Evolutionary conservation across 2,329 filamentous ascomycete genomes (phyloP), one percentile per base, ranked within the genome.

Genomic region (Apiospora marii): DNA sequence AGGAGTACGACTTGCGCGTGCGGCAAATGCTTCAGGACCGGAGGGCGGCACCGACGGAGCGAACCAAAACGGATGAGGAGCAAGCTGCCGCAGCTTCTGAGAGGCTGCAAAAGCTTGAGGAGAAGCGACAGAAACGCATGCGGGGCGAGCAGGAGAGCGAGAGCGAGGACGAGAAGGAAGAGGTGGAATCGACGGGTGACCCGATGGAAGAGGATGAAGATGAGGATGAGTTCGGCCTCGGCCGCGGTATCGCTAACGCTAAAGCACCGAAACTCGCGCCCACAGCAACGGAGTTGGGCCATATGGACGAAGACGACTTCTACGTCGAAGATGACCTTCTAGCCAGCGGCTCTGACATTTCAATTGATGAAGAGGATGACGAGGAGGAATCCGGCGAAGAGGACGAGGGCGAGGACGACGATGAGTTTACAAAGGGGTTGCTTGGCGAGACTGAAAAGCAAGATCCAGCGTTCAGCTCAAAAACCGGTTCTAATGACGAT

Each of bases 221-320:
- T 67, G 78, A 81, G 67, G 67, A 68, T n/a, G 67, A 68, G 19
- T 93, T 90, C 79, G 88, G 89, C 3, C 83, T 92, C 22, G 91
- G 91, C 46, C 80, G 82, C 68, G 90, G 90, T 61, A 89, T 92
- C 22, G 46, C 69, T 30, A 67, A 41, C 22, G 46, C 69, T 30
- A 67, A 41, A 41, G 67, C 67, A 53, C 22, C 27, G 75, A 89
- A 85, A 77, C 83, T 85, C 70, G 85, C 87, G 34, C 87, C 86
- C 44, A 90, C 89, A 10, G 88, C 87, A 4, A 86, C 88, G 14
- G 88, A 92, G 72, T 82, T 95, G 24, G 93, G 91, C 7, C 92
- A 97, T 46, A 95, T 98, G 75, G 96, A 98, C 77, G 96, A 98
- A 80, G 96, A 98, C 77, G 94, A 98, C 77, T 98, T 98, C 78